These are phyloP conservation scores for Sugiyamaella marilandica DNA, from an alignment of 805 yeast species.

Conservation along the genomic window DNA sequence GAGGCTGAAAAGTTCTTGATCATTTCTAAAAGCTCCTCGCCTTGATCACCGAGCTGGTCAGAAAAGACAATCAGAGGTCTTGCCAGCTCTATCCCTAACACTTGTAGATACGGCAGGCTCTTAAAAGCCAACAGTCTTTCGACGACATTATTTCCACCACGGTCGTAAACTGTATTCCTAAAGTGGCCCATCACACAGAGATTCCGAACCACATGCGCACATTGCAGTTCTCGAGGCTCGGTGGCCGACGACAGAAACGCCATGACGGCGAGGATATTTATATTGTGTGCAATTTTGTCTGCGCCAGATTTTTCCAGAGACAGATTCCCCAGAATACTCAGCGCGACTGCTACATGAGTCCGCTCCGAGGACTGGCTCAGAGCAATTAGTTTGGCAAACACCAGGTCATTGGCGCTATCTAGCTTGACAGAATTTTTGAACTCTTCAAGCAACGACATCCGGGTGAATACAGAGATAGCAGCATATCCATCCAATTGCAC, in stretches of 20 bases:
- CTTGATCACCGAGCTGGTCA: background rate
- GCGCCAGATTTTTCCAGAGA: background rate
- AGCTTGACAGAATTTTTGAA: background rate
- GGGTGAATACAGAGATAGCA: background rate
- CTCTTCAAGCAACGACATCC: constrained; percentile 4
- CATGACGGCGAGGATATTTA: background rate
- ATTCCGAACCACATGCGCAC: constrained; percentile 18
- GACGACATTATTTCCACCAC: constrained; percentile 10
- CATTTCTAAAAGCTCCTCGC: background rate
- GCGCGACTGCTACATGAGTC: constrained; percentile 2
- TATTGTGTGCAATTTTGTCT: constrained; percentile 2
- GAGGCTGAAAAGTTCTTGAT: background rate
- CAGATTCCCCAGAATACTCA: constrained; percentile 16
- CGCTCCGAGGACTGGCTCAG: background rate
- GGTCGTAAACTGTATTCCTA: background rate
- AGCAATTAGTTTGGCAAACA: background rate
- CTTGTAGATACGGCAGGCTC: constrained; percentile 11
- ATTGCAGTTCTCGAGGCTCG: constrained; percentile 17
- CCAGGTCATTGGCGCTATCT: background rate
- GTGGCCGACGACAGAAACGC: background rate
- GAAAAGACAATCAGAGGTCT: constrained; percentile 6
- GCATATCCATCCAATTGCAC: background rate
- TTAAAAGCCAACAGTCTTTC: constrained; percentile 6
- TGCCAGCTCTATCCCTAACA: constrained; percentile 16
- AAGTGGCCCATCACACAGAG: constrained; percentile 4